These are phyloP conservation scores for Silene conica DNA, from an alignment of 148 eudicot species.

Conservation along the genomic window DNA sequence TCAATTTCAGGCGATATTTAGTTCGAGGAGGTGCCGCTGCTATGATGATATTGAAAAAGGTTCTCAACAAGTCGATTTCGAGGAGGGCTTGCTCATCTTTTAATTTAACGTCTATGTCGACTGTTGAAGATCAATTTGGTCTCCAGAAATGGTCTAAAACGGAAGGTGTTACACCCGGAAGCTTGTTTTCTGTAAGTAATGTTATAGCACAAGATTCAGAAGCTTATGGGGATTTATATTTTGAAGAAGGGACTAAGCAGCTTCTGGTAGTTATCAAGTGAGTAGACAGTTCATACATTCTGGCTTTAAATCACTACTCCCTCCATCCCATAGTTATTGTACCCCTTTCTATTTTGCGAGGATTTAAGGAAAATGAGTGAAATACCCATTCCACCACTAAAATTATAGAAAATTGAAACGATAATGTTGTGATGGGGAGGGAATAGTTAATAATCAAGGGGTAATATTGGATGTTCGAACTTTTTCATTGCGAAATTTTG, in stretches of 20 bases:
- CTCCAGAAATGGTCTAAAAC: not conserved
- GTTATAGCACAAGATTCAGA: not conserved
- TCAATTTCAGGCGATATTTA: constrained; percentile 4
- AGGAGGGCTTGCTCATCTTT: constrained; percentile 21
- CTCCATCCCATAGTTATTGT: too few relatives aligned
- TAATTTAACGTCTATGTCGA: not conserved
- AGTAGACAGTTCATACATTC: constrained; percentile 1
- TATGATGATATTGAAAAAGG: constrained; percentile 22
- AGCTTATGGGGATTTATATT: constrained; percentile 10
- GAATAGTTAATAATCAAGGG: too few relatives aligned
- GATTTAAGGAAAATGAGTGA: too few relatives aligned
- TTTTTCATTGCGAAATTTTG: too few relatives aligned
- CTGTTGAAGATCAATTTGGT: constrained; percentile 13
- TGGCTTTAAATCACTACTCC: not conserved
- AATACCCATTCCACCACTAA: too few relatives aligned
- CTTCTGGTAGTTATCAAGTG: constrained; percentile 21
- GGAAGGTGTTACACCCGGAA: constrained; percentile 1
- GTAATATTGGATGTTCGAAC: too few relatives aligned
- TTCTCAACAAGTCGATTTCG: constrained; percentile 13
- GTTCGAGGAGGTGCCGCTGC: constrained; percentile 2
- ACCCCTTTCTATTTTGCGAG: too few relatives aligned
- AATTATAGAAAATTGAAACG: too few relatives aligned
- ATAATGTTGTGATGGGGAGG: too few relatives aligned
- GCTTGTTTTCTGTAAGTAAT: constrained; percentile 4
- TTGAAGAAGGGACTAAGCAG: constrained; percentile 3